Conservation (phyloP, 345 rosid species). For the Stellera chamaejasme region DNA sequence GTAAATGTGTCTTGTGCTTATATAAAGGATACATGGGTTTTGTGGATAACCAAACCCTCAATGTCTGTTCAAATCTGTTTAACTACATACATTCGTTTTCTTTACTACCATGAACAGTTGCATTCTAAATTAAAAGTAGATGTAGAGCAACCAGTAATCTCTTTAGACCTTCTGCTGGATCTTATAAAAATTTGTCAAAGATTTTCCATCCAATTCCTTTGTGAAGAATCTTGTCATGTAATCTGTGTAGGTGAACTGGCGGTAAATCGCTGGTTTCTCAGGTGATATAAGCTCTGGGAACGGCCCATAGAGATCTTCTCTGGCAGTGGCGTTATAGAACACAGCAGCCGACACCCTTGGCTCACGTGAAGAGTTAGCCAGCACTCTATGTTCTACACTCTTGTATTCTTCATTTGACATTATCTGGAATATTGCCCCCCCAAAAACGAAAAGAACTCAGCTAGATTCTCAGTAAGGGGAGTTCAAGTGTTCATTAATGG, state of each 20-base stretch:
- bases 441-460: too few relatives aligned
- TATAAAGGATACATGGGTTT: too few relatives aligned
- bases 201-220: slow-evolving; percentile 36
- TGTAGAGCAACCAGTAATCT: too few relatives aligned
- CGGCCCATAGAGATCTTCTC: slow-evolving; percentile 28
- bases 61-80: too few relatives aligned
- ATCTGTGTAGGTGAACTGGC: slow-evolving; percentile 21
- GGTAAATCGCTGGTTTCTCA: slow-evolving; percentile 28
- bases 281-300: slow-evolving; percentile 28
- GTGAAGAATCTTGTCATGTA: slow-evolving; percentile 29
- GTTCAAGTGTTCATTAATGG: too few relatives aligned
- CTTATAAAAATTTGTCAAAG: slow-evolving; percentile 29
- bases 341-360: slow-evolving; percentile 31
- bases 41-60: too few relatives aligned
- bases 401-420: slow-evolving; percentile 42
- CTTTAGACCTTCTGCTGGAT: background rate
- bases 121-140: too few relatives aligned
- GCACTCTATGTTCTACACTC: slow-evolving; percentile 33
- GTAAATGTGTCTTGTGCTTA: too few relatives aligned
- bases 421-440: slow-evolving; percentile 22
- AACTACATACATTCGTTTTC: too few relatives aligned
- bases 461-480: background rate
- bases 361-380: slow-evolving; percentile 29
- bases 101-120: too few relatives aligned
- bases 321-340: slow-evolving; percentile 28